Conservation (phyloP, 1,284 basidiomycete species). For the Taiwanofungus camphoratus region DNA sequence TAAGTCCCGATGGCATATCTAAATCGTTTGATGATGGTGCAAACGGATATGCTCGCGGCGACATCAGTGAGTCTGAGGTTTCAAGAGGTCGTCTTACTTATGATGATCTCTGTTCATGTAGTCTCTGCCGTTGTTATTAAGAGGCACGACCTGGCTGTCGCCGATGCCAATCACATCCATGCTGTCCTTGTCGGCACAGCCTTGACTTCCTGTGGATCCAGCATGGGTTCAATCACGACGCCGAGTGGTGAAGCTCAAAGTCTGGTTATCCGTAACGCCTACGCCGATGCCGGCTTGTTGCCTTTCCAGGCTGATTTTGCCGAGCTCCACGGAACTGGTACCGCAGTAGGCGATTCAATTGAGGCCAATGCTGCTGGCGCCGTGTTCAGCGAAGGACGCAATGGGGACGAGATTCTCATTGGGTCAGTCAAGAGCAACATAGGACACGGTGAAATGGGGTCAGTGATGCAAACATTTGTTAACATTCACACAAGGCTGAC, state of each 20-base stretch:
- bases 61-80: conserved; percentile 5
- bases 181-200: conserved; percentile 25
- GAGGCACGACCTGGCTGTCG: conserved; percentile 23
- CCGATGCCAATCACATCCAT: conserved; percentile 23
- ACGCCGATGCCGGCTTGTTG: conserved; percentile 21
- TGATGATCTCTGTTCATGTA: background rate
- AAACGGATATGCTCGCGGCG: conserved; percentile 11
- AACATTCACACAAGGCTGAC: conserved; percentile 15
- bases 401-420: conserved; percentile 20
- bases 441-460: conserved; percentile 27
- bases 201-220: conserved; percentile 27
- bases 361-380: conserved; percentile 13
- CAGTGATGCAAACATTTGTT: conserved; percentile 25
- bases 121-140: conserved; percentile 25
- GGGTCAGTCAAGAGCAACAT: conserved; percentile 29
- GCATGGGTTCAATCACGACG: conserved; percentile 27
- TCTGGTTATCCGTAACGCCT: conserved; percentile 26
- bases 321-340: conserved; percentile 17
- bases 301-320: conserved; percentile 20
- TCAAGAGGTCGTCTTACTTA: background rate
- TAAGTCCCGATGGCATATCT: conserved; percentile 13
- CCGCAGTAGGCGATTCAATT: conserved; percentile 15
- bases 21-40: conserved; percentile 15
- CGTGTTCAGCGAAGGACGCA: conserved; percentile 24
- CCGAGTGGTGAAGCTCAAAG: conserved; percentile 28